Conservation (phyloP, 2,329 filamentous ascomycete genomes). For the Tolypocladium inflatum region DNA sequence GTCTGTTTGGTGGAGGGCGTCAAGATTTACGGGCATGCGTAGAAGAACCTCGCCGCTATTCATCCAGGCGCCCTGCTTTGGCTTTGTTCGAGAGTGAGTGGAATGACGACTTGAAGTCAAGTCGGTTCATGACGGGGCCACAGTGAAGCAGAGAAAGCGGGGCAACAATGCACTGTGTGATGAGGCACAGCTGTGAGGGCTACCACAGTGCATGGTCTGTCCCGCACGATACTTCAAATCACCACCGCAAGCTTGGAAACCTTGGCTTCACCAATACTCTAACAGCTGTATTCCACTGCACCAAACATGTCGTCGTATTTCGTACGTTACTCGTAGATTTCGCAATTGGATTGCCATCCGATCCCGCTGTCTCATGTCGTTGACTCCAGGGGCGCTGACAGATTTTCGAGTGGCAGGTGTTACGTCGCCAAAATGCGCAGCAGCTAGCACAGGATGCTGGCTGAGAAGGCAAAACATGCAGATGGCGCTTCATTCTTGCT, state of each 20-base stretch:
- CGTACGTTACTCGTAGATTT: neutral
- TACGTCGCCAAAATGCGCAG: neutral
- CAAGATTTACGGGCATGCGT: neutral
- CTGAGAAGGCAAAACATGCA: neutral
- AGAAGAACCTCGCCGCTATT: neutral
- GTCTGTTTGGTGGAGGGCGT: neutral
- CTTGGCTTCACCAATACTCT: neutral
- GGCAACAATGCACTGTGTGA: neutral
- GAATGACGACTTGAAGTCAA: neutral
- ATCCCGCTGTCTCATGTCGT: neutral
- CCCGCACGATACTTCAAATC: neutral
- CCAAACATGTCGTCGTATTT: neutral
- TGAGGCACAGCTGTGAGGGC: neutral
- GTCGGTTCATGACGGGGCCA: neutral
- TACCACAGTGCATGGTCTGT: neutral
- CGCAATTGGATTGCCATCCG: neutral
- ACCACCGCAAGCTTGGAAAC: neutral
- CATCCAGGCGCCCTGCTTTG: neutral
- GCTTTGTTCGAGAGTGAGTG: neutral
- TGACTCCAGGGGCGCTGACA: neutral
- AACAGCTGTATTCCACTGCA: neutral
- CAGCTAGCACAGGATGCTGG: too few relatives aligned
- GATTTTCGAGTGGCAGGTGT: neutral
- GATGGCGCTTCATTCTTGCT: too few relatives aligned
- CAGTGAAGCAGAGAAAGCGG: neutral